These are phyloP conservation scores for Abortiporus biennis DNA, from an alignment of 1,284 basidiomycete genomes.

Conservation along the genomic window DNA sequence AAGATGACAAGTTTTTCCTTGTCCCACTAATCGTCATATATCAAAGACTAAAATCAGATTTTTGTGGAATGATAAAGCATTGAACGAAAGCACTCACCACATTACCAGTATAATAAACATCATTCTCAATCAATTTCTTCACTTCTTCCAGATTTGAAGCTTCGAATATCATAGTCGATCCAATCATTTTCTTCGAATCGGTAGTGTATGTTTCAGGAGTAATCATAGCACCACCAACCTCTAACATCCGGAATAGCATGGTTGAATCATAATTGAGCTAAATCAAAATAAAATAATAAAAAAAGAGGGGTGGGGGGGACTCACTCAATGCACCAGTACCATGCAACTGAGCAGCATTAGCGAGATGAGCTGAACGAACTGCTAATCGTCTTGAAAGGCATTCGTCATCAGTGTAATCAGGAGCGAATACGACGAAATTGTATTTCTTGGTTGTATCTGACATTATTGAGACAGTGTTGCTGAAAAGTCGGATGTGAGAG, in stretches of 20 bases:
- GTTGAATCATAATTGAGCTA: neutral
- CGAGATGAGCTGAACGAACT: slow-evolving; percentile 28
- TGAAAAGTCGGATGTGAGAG: too few species aligned
- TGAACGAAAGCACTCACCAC: slow-evolving; percentile 20
- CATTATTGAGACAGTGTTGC: too few species aligned
- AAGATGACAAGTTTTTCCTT: slow-evolving; percentile 14
- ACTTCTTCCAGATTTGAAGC: slow-evolving; percentile 23
- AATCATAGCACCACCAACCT: slow-evolving; percentile 20
- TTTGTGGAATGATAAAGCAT: neutral
- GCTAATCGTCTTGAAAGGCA: slow-evolving; percentile 26
- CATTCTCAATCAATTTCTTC: slow-evolving; percentile 21
- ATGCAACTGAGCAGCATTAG: slow-evolving; percentile 16
- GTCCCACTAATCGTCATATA: slow-evolving; percentile 11
- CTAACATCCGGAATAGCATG: slow-evolving; percentile 7
- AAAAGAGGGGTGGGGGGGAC: slow-evolving; percentile 8
- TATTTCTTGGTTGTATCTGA: slow-evolving; percentile 11
- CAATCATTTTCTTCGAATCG: slow-evolving; percentile 21
- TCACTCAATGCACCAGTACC: slow-evolving; percentile 22
- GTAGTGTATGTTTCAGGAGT: slow-evolving; percentile 17
- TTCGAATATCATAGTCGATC: slow-evolving; percentile 23
- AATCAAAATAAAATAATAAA: neutral
- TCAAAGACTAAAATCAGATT: neutral
- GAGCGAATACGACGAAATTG: slow-evolving; percentile 32
- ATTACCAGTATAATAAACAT: slow-evolving; percentile 23
- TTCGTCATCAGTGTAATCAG: slow-evolving; percentile 30